These are phyloP conservation scores for Yarrowia sp. DNA, from an alignment of 805 yeast species.

Conservation along the genomic window DNA sequence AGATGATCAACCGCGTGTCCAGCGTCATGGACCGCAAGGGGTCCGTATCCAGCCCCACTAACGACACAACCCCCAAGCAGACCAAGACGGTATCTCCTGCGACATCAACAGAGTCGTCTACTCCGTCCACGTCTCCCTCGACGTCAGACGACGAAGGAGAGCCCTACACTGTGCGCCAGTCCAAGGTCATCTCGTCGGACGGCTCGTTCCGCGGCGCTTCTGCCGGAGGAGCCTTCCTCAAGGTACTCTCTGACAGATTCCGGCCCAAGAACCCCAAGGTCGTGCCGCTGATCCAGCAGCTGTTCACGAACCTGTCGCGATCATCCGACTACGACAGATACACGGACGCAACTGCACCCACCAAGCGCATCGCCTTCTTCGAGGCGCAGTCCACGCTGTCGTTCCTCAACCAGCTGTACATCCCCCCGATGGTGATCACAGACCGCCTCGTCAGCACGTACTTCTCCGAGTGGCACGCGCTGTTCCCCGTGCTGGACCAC, in stretches of 20 bases:
- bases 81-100: too few relatives aligned
- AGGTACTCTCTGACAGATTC: constrained; percentile 36
- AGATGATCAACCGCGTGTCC: constrained; percentile 40
- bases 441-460: constrained; percentile 67
- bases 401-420: constrained; percentile 29
- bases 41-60: background rate
- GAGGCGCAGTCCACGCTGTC: constrained; percentile 22
- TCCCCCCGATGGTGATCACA: constrained; percentile 56
- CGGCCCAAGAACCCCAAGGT: constrained; percentile 32
- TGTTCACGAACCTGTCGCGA: constrained; percentile 22
- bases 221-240: constrained; percentile 38
- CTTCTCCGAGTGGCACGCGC: constrained; percentile 75
- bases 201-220: constrained; percentile 40
- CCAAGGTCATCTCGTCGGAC: constrained; percentile 34
- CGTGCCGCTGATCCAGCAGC: constrained; percentile 26
- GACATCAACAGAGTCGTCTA: background rate
- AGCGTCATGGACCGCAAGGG: constrained; percentile 21
- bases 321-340: constrained; percentile 19
- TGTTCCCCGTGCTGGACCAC: constrained; percentile 68
- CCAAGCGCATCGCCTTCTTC: constrained; percentile 14
- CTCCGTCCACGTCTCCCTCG: background rate
- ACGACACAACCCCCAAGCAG: background rate
- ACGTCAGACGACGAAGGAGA: constrained; percentile 30
- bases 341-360: constrained; percentile 4
- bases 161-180: constrained; percentile 34